Evolutionary conservation across 352 stramenopile species (phyloP).

Genomic region (Saprolegnia parasitica): DNA sequence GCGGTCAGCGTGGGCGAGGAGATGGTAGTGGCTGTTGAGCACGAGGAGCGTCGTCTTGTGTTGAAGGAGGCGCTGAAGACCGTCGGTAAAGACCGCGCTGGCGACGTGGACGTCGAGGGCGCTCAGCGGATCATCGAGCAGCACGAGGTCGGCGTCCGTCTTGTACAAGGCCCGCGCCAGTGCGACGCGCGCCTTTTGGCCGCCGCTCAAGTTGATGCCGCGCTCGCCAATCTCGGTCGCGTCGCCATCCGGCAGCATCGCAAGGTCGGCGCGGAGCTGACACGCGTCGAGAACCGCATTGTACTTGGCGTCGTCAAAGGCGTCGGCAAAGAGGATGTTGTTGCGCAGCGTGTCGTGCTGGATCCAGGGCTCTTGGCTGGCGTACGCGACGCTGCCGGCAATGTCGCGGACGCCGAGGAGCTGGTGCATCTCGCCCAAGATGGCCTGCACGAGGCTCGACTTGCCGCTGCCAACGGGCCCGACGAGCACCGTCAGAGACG

Average conservation of each 20-base stretch:
- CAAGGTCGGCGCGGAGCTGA: conserved; percentile 84
- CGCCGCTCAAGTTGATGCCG: conserved; percentile 81
- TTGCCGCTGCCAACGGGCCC: conserved; percentile 61
- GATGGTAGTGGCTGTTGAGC: conserved; percentile 45
- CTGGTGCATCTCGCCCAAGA: conserved; percentile 44
- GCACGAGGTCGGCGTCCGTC: conserved; percentile 40
- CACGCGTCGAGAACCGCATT: conserved; percentile 68
- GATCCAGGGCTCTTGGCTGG: conserved; percentile 53
- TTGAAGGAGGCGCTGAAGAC: conserved; percentile 34
- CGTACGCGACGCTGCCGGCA: conserved; percentile 34
- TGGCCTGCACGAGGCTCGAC: conserved; percentile 53
- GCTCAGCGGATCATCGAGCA: conserved; percentile 65
- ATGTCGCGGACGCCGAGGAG: conserved; percentile 22
- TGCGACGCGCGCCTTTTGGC: conserved; percentile 70
- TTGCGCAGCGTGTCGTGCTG: conserved; percentile 47
- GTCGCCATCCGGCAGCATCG: conserved; percentile 82
- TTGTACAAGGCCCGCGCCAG: conserved; percentile 59
- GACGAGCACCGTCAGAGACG: conserved; percentile 58
- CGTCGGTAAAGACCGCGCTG: conserved; percentile 38
- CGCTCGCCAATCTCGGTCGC: conserved; percentile 62
- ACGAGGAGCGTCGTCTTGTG: conserved; percentile 40
- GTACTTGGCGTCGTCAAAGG: conserved; percentile 46
- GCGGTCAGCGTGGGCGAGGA: conserved; percentile 38
- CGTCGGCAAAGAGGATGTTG: conserved; percentile 42
- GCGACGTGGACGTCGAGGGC: conserved; percentile 53